These are phyloP conservation scores for Oligophagozyma castellii DNA, from an alignment of 1,139 yeast species.

Conservation along the genomic window DNA sequence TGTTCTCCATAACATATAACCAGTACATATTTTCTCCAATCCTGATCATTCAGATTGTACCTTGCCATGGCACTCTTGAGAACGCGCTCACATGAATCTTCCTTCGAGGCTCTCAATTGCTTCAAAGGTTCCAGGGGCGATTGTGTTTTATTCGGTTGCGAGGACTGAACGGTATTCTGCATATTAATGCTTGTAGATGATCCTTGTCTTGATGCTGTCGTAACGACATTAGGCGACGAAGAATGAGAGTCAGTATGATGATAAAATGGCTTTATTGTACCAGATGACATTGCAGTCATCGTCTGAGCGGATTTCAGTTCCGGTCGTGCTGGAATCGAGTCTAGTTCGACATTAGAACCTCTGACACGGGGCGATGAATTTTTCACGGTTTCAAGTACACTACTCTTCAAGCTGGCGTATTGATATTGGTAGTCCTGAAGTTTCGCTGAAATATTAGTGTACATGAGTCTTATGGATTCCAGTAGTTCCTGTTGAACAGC, in stretches of 20 bases:
- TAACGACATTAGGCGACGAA: too few relatives aligned
- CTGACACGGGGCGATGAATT: too few relatives aligned
- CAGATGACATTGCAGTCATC: too few relatives aligned
- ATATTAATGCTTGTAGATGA: too few relatives aligned
- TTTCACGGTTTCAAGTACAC: slow-evolving; percentile 19
- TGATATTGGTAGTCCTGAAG: slow-evolving; percentile 21
- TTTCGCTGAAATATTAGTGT: slow-evolving; percentile 15
- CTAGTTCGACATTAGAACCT: too few relatives aligned
- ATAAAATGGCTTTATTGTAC: too few relatives aligned
- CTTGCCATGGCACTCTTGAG: slow-evolving; percentile 82
- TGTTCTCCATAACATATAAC: slow-evolving; percentile 87
- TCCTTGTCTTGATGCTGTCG: slow-evolving; percentile 5
- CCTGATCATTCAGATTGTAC: slow-evolving; percentile 65
- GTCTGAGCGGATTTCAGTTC: too few relatives aligned
- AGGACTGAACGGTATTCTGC: slow-evolving; percentile 6
- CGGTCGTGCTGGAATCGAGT: too few relatives aligned
- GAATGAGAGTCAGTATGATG: too few relatives aligned
- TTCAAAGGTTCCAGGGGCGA: slow-evolving; percentile 54
- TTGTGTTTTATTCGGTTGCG: too few relatives aligned
- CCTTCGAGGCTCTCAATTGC: slow-evolving; percentile 76
- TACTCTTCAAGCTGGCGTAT: slow-evolving; percentile 19
- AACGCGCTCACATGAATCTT: slow-evolving; percentile 83
- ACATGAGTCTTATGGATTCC: slow-evolving; percentile 14
- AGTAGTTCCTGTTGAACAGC: slow-evolving; percentile 14
- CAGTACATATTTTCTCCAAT: slow-evolving; percentile 81